Base-by-base conservation (phyloP, 1,284 basidiomycete genomes). In the Afroboletus lepidellus region DNA sequence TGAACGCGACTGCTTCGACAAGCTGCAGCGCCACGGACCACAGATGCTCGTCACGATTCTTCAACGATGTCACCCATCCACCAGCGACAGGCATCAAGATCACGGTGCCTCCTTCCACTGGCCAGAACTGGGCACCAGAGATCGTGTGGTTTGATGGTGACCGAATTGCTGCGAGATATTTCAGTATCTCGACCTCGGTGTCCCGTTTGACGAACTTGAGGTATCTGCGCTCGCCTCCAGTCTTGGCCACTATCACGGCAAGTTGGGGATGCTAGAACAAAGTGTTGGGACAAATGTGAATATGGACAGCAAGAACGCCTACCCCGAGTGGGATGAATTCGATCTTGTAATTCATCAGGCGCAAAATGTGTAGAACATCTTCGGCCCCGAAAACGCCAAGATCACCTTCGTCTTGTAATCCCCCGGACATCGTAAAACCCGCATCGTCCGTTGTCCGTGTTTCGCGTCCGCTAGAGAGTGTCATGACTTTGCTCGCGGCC, bases 1-100 rank as follows among this genome's bases (percentile, higher is more conserved):
- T 55, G 30, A 58, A 58, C 3, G n/a, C 43, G 1, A 58, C 50
- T 2, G 29, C 57, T 34, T 50, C 50, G 1, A 58, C 0, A 13
- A 56, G 34, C 47, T 56, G 57, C 3, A 34, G 15, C 1, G 56
- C 27, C 6, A 41, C 43, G 8, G 52, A 58, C 52, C 46, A 51
- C 32, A 55, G 1, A 0, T 51, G 29, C 13, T 38, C 18, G 8
- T 7, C 6, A 12, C 3, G 42, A 30, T 23, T 33, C 18, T 33
- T 11, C 30, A 44, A 27, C 25, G n/a, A 29, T 4, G 41, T 41
- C 41, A 41, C 25, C 41, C 41, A 41, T 8, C 41, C 25, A 8
- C 41, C 25, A 12, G 25, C 41, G 25, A 29, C 41, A 27, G 41
- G 41, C 41, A 41, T 41, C n/a, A 25, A 41, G 3, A 41, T 11